Percentiles rank a stretch among this genome's conserved stretches.
Conservation (phyloP, 305 asterid species). For the Fraxinus paxiana region DNA sequence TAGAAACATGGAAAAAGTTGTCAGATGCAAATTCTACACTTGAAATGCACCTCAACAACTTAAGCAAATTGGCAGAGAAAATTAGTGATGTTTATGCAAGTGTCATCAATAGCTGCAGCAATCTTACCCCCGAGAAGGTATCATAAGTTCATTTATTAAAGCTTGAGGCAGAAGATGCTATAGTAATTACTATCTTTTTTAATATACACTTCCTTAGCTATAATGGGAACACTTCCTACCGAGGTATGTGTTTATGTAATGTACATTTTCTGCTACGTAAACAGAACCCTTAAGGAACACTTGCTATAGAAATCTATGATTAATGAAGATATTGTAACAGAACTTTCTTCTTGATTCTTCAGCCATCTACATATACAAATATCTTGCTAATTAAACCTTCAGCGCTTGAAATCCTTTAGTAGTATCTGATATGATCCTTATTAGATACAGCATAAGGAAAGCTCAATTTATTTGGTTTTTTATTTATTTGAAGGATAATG, state of each 20-base stretch:
- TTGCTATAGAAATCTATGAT: neutral
- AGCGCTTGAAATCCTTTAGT: neutral
- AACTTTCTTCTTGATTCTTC: neutral
- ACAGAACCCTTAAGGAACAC: neutral
- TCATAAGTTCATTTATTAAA: conserved; percentile 1
- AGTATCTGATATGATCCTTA: neutral
- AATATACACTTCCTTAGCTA: neutral
- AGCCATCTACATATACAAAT: neutral
- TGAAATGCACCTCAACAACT: conserved; percentile 62
- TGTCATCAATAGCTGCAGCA: conserved; percentile 62
- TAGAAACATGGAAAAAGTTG: conserved; percentile 71
- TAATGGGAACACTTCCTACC: neutral
- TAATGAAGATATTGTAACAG: neutral
- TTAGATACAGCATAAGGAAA: neutral
- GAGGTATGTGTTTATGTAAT: neutral
- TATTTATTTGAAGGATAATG: neutral
- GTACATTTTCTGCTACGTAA: neutral
- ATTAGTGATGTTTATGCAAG: conserved; percentile 47
- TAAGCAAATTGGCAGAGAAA: conserved; percentile 60
- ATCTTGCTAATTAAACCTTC: neutral
- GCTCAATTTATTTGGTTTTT: neutral
- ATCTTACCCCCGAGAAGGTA: conserved; percentile 65
- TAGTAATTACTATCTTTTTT: neutral
- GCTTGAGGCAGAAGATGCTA: neutral
- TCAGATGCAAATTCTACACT: conserved; percentile 71